phyloP scores from a whole-genome alignment of 768 basidiomycete genomes.

The Trichaptum fuscoviolaceum region DNA sequence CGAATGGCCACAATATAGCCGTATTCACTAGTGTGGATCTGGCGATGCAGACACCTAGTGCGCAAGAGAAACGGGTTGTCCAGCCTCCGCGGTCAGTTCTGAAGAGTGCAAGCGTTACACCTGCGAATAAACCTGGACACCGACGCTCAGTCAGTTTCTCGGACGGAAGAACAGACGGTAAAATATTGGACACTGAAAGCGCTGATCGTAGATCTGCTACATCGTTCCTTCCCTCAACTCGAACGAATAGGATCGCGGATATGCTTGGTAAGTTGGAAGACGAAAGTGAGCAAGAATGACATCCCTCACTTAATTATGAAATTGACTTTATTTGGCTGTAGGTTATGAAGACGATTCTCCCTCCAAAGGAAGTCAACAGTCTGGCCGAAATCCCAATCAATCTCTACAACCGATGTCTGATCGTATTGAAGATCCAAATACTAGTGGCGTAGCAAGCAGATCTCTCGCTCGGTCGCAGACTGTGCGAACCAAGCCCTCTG shows the following conservation, averaged over 20 bases:
- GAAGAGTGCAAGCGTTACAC: constrained; percentile 47
- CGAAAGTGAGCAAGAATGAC: constrained; percentile 39
- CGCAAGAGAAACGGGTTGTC: constrained; percentile 3
- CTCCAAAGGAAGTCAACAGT: constrained; percentile 40
- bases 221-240: constrained; percentile 47
- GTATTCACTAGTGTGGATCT: neutral
- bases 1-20: neutral
- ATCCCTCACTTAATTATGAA: constrained; percentile 9
- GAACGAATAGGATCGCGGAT: constrained; percentile 77
- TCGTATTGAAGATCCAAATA: neutral
- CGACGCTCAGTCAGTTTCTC: constrained; percentile 95
- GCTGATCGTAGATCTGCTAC: constrained; percentile 12
- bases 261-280: constrained; percentile 73
- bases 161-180: constrained; percentile 86
- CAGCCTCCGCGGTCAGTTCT: constrained; percentile 33
- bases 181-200: constrained; percentile 48
- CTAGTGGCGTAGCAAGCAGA: neutral
- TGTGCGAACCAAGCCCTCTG: constrained; percentile 23
- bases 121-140: constrained; percentile 43
- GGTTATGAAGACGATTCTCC: constrained; percentile 44
- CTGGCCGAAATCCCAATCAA: constrained; percentile 37
- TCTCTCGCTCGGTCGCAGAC: constrained; percentile 13
- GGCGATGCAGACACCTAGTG: constrained; percentile 5
- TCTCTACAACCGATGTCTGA: constrained; percentile 40
- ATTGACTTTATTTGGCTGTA: constrained; percentile 10